A percentile compares a stretch with the other conserved stretches of the same genome.
Conservation (phyloP, 1,284 basidiomycete genomes). For the Trametes pubescens region DNA sequence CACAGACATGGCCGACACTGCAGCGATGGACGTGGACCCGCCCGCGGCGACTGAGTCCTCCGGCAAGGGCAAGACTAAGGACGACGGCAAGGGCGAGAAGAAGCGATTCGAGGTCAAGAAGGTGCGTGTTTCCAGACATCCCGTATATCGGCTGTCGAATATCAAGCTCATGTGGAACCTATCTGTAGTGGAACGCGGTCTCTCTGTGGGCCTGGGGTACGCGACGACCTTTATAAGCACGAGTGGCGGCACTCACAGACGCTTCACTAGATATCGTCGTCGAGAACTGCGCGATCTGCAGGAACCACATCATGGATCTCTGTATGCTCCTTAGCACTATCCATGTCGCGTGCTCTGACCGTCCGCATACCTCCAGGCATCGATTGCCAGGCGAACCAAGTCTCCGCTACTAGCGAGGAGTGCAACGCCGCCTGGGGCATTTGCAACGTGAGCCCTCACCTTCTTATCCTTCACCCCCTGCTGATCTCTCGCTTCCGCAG, state of each 20-base stretch:
- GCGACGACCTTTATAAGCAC: slow-evolving; percentile 34
- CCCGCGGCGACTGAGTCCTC: slow-evolving; percentile 49
- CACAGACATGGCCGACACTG: slow-evolving; percentile 59
- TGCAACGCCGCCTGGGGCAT: slow-evolving; percentile 99
- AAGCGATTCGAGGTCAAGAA: slow-evolving; percentile 96
- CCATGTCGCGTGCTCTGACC: slow-evolving; percentile 16
- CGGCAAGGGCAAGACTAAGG: slow-evolving; percentile 59
- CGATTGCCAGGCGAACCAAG: slow-evolving; percentile 99
- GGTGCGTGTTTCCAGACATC: slow-evolving; percentile 54
- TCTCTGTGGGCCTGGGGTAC: slow-evolving; percentile 96
- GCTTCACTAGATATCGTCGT: slow-evolving; percentile 84
- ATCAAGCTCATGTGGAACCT: slow-evolving; percentile 6
- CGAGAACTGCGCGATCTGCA: slow-evolving; percentile 96
- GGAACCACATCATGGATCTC: slow-evolving; percentile 98
- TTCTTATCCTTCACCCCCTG: neutral
- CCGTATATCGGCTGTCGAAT: neutral
- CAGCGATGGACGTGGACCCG: slow-evolving; percentile 78
- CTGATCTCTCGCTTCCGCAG: slow-evolving; percentile 51
- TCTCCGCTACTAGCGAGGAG: slow-evolving; percentile 95
- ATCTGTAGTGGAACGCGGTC: slow-evolving; percentile 92
- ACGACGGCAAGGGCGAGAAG: slow-evolving; percentile 65
- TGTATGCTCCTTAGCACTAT: slow-evolving; percentile 61
- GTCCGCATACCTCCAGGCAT: slow-evolving; percentile 72
- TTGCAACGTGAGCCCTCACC: slow-evolving; percentile 82
- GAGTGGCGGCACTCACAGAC: slow-evolving; percentile 20